Evolutionary conservation across 495 filamentous ascomycete species (phyloP).

Genomic region (Penicillium cataractarum): DNA sequence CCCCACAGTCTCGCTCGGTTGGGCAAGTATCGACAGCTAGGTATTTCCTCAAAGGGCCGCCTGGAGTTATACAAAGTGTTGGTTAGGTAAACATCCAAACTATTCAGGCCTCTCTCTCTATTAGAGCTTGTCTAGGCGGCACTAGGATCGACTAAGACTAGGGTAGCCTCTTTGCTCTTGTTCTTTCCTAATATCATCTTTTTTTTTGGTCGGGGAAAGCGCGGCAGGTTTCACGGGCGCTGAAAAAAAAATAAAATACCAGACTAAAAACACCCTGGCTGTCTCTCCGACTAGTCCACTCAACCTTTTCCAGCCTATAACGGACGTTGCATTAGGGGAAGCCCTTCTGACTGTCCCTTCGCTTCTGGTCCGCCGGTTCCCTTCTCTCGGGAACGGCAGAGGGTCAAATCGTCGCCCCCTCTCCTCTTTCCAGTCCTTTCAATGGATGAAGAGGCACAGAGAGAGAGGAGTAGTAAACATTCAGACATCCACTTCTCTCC

Average conservation of each 20-base stretch:
- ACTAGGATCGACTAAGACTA: constrained; percentile 6
- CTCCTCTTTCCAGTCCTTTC: neutral
- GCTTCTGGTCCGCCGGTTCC: constrained; percentile 2
- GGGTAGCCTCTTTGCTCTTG: neutral
- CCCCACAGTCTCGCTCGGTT: neutral
- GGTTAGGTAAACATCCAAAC: neutral
- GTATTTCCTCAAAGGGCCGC: neutral
- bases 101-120: neutral
- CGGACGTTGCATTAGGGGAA: neutral
- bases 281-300: neutral
- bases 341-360: neutral
- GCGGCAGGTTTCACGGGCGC: constrained; percentile 12
- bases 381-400: constrained; percentile 3
- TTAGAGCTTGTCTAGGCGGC: neutral
- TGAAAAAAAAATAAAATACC: neutral
- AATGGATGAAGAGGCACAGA: neutral
- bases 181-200: neutral
- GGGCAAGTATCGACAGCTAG: constrained; percentile 1
- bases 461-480: neutral
- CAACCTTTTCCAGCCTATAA: neutral
- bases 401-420: neutral
- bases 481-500: neutral
- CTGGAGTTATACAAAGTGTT: neutral
- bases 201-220: constrained; percentile 12
- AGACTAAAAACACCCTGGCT: neutral